These are phyloP conservation scores for Talaromyces sp. DNA, from an alignment of 2,329 filamentous ascomycete species.

Conservation along the genomic window DNA sequence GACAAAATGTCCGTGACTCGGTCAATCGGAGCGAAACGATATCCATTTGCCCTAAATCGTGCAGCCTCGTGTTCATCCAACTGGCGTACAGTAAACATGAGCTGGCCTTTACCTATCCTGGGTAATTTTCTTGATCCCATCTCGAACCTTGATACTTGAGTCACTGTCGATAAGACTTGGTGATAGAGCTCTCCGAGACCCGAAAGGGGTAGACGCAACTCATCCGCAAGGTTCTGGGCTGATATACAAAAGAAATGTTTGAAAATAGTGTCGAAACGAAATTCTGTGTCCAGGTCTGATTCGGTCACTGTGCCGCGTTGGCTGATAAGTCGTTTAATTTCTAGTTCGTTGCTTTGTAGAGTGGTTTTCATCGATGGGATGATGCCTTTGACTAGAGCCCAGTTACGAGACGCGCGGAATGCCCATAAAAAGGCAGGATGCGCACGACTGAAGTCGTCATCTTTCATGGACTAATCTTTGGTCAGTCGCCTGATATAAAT, in stretches of 20 bases:
- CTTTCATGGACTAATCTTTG: conserved; percentile 49
- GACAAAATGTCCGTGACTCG: conserved; percentile 66
- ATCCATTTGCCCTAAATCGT: conserved; percentile 65
- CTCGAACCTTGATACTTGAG: conserved; percentile 26
- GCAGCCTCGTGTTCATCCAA: conserved; percentile 55
- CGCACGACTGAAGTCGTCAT: conserved; percentile 68
- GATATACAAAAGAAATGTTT: conserved; percentile 79
- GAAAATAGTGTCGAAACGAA: conserved; percentile 70
- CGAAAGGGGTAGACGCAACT: conserved; percentile 58
- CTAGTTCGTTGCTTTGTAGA: conserved; percentile 49
- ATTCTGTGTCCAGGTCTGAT: conserved; percentile 51
- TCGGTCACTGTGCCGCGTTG: conserved; percentile 34
- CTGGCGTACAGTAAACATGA: conserved; percentile 71
- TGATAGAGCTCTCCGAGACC: conserved; percentile 68
- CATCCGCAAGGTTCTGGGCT: conserved; percentile 65
- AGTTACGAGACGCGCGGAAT: conserved; percentile 73
- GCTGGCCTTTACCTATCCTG: conserved; percentile 61
- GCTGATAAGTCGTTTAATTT: conserved; percentile 47
- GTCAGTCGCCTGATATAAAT: conserved; percentile 15
- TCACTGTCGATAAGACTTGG: conserved; percentile 65
- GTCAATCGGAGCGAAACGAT: conserved; percentile 66
- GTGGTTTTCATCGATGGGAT: conserved; percentile 69
- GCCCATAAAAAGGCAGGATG: conserved; percentile 86
- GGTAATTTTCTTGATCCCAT: conserved; percentile 17
- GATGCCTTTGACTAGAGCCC: conserved; percentile 62